Evolutionary conservation across 352 stramenopile species (phyloP), one percentile per base, ranked within the genome.

Genomic region (Phytopythium sindhum): DNA sequence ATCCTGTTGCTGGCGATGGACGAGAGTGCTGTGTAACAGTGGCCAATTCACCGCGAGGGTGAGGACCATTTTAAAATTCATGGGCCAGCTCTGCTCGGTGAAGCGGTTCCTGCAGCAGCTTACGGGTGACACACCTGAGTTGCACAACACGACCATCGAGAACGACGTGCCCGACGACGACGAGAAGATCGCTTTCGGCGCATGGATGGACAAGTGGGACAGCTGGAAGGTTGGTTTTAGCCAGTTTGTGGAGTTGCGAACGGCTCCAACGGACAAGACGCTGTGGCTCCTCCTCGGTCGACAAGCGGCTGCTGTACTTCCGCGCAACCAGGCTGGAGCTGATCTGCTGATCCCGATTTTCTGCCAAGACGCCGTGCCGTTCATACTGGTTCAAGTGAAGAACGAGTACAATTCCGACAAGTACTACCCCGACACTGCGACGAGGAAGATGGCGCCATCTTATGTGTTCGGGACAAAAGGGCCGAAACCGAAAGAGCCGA

Each of bases 1-100:
- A 48, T 69, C n/a, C 41, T 73, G 24, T 54, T 78, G 23, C 44
- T 75, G 45, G 65, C 57, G 31, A 71, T 75, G 71, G 67, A 75
- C 37, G 50, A 42, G 41, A 57, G 45, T 31, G 44, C 58, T 4
- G 23, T 64, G 3, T 0, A 57, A 2, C 19, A 9, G 37, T 44
- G 37, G 37, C 37, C 37, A 11, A 19, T 14, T 9, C 19, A 44
- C 37, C 9, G 37, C 37, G 21, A 21, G n/a, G 15, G 15, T n/a
- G 19, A 26, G 10, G 37, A 44, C 10, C n/a, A 29, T 6, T 56
- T 31, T 35, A 6, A 5, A 24, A 12, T 56, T 55, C 51, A 26
- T 12, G 39, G 57, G 24, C n/a, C 48, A 64, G 23, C 64, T 64
- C 41, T 55, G 60, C 24, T 11, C 9, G 37, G 58, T 69, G 37